Evolutionary conservation across 192 early-diverging fungal species (phyloP), one percentile per base, ranked within the genome.

Genomic region (Polychytrium aggregatum): DNA sequence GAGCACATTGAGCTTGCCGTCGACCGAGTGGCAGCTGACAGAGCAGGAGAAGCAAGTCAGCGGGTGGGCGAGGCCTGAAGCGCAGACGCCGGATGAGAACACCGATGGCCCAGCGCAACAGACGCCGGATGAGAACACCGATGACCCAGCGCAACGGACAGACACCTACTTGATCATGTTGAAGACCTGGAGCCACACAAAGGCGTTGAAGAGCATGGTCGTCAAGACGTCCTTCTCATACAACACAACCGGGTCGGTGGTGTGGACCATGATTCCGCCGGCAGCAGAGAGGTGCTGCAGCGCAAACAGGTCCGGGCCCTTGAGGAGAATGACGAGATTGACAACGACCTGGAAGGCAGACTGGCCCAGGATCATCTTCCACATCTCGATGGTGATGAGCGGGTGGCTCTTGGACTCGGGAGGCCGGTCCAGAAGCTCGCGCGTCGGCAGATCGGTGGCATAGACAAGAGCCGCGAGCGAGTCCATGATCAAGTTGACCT

Each of bases 401-500:
- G 82, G 70, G 36, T 87, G 85, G 37, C 67, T 76, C 49, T 75
- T 81, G 40, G 74, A 66, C 21, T 82, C 73, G 7, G 94, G 94
- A 41, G 76, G 70, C 27, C 92, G 79, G 33, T 80, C 60, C 35
- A 98, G 67, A 26, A 97, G 72, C 0, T 85, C 87, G 38, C 80
- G 79, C 14, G 84, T 88, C 18, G 92, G 88, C 24, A 82, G 81
- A 45, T 98, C 94, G 1, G 95, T 96, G 3, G 95, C 93, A 31
- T 97, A 76, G 0, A 93, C 97, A 20, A 99, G 78, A 14, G 97
- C 91, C 1, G 97, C 97, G 60, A 99, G 75, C 0, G 92, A 92
- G 72, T 99, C 94, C 97, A 99, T 99, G 37, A 99, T 97, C 53
- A 99, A 68, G 65, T 99, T 99, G 40, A 99, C 88, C 94, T 92